Conservation (phyloP, 805 yeast species). For the Priceomyces castillae region DNA sequence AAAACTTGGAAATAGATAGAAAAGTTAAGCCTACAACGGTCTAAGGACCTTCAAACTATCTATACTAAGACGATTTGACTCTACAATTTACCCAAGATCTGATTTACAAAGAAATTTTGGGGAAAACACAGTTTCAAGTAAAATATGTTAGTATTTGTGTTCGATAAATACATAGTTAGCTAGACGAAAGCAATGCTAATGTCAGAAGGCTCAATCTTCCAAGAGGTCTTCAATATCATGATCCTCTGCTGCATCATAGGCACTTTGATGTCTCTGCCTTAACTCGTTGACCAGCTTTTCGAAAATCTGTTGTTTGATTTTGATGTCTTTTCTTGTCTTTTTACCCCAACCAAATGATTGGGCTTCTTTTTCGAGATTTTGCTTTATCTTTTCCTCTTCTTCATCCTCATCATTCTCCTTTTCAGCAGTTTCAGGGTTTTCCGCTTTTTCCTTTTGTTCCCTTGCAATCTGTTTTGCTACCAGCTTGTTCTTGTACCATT, state of each 20-base stretch:
- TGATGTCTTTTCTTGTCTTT: conserved; percentile 59
- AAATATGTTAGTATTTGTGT: no score
- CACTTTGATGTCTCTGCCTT: conserved; percentile 44
- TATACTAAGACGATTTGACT: no score
- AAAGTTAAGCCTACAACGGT: no score
- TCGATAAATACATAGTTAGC: no score
- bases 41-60: no score
- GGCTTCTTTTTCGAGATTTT: conserved; percentile 36
- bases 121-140: no score
- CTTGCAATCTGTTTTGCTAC: conserved; percentile 43
- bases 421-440: conserved; percentile 25
- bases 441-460: conserved; percentile 44
- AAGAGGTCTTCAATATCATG: conserved; percentile 67
- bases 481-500: conserved; percentile 57
- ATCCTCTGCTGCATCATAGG: conserved; percentile 52
- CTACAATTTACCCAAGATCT: no score
- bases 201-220: conserved; percentile 42
- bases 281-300: conserved; percentile 42
- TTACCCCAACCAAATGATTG: conserved; percentile 77
- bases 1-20: no score
- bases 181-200: no score
- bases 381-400: conserved; percentile 30
- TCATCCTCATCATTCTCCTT: conserved; percentile 28
- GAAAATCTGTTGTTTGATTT: conserved; percentile 52
- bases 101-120: no score